Conservation (phyloP, 768 basidiomycete genomes). For the Rhodotorula kratochvilovae region DNA sequence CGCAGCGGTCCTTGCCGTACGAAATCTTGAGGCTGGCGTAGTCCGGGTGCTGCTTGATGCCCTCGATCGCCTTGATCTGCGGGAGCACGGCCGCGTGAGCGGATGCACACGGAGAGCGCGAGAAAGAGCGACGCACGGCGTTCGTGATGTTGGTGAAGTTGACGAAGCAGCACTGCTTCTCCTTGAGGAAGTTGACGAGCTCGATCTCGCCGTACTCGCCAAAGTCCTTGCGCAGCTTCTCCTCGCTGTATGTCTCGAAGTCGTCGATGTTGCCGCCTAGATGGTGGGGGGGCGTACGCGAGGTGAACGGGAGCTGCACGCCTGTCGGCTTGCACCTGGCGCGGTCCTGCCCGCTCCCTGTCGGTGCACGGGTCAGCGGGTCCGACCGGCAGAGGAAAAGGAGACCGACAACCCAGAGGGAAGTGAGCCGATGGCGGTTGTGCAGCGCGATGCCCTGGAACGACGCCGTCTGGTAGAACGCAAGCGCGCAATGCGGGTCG, state of each 20-base stretch:
- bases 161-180: slow-evolving; percentile 88
- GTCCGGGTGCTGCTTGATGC: slow-evolving; percentile 83
- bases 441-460: slow-evolving; percentile 85
- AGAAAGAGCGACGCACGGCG: slow-evolving; percentile 50
- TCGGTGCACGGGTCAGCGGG: no score
- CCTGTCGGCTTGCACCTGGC: no score
- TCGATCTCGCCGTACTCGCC: slow-evolving; percentile 95
- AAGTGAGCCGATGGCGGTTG: slow-evolving; percentile 88
- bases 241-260: slow-evolving; percentile 85
- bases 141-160: slow-evolving; percentile 94
- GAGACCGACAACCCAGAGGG: slow-evolving; percentile 65
- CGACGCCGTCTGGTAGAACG: slow-evolving; percentile 88
- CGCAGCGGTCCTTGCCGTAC: slow-evolving; percentile 51
- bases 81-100: background rate
- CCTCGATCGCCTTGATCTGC: slow-evolving; percentile 90
- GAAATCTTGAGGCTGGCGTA: slow-evolving; percentile 84
- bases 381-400: background rate
- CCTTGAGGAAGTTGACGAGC: slow-evolving; percentile 50
- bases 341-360: no score
- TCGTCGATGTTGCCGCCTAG: slow-evolving; percentile 64
- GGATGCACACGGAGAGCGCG: background rate
- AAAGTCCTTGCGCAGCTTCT: slow-evolving; percentile 85
- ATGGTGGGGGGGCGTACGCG: background rate
- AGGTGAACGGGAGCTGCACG: background rate
- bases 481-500: slow-evolving; percentile 84